These are phyloP conservation scores for Leccinellum luteum DNA, from an alignment of 768 basidiomycete species.

Conservation along the genomic window DNA sequence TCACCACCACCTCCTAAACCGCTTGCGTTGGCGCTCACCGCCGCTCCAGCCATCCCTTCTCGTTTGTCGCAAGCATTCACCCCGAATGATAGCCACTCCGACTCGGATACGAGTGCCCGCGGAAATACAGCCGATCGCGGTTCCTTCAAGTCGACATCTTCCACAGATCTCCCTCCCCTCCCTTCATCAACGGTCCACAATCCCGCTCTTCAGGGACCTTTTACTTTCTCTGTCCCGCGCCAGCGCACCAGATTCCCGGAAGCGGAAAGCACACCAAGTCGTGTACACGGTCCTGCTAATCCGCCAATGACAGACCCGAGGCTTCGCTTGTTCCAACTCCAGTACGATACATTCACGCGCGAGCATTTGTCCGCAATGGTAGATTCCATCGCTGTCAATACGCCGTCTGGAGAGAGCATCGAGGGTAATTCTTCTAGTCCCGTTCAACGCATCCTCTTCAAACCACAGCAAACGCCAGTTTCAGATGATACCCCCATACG, in stretches of 20 bases:
- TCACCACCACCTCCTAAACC: conserved; percentile 56
- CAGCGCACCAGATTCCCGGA: conserved; percentile 41
- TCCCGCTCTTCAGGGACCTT: conserved; percentile 53
- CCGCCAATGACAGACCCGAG: conserved; percentile 62
- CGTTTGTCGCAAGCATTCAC: conserved; percentile 38
- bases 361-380: conserved; percentile 93
- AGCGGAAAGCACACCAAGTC: conserved; percentile 60
- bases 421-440: conserved; percentile 45
- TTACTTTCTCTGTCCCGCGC: conserved; percentile 72
- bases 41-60: conserved; percentile 34
- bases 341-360: conserved; percentile 95
- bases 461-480: conserved; percentile 44
- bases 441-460: conserved; percentile 41
- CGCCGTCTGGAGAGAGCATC: conserved; percentile 57
- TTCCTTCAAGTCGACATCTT: conserved; percentile 4
- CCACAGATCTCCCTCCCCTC: conserved; percentile 6
- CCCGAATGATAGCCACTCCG: conserved; percentile 28
- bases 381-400: conserved; percentile 87
- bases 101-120: conserved; percentile 18
- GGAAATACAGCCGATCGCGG: conserved; percentile 11
- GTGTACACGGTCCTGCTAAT: conserved; percentile 19
- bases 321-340: conserved; percentile 85
- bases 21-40: conserved; percentile 19
- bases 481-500: conserved; percentile 52
- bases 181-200: conserved; percentile 34